Evolutionary conservation across 2,329 filamentous ascomycete species (phyloP).

Genomic region (Ceratocystis albifundus): DNA sequence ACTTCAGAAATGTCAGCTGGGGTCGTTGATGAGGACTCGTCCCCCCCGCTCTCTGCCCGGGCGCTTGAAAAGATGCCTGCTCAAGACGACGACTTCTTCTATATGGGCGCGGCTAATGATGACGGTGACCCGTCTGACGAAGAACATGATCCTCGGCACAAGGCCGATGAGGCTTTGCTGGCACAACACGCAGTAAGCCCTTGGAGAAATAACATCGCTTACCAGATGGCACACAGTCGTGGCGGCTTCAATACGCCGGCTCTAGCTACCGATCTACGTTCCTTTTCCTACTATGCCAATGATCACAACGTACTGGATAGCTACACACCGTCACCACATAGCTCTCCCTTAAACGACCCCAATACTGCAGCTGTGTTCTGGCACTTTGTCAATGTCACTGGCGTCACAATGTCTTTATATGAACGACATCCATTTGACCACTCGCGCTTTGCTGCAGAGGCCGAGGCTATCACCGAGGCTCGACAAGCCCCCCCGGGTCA

Average conservation of each 20-base stretch:
- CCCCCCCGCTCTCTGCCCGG: background rate
- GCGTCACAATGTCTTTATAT: slow-evolving; percentile 73
- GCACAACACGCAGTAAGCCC: slow-evolving; percentile 23
- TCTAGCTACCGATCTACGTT: slow-evolving; percentile 36
- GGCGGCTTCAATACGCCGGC: slow-evolving; percentile 31
- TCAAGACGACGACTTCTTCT: slow-evolving; percentile 32
- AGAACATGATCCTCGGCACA: slow-evolving; percentile 39
- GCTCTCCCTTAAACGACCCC: slow-evolving; percentile 66
- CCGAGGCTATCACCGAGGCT: slow-evolving; percentile 34
- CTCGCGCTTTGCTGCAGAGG: slow-evolving; percentile 45
- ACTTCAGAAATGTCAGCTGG: too few relatives aligned
- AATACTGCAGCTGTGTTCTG: slow-evolving; percentile 75
- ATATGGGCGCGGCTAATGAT: slow-evolving; percentile 49
- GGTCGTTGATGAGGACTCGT: background rate
- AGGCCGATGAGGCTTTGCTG: slow-evolving; percentile 29
- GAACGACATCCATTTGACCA: slow-evolving; percentile 71
- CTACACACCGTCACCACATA: slow-evolving; percentile 53
- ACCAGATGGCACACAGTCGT: slow-evolving; percentile 13
- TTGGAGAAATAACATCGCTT: background rate
- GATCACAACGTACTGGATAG: slow-evolving; percentile 44
- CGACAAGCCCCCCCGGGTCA: slow-evolving; percentile 46
- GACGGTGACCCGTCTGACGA: slow-evolving; percentile 53
- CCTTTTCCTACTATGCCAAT: slow-evolving; percentile 39
- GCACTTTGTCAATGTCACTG: slow-evolving; percentile 84
- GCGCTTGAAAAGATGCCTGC: background rate